Evolutionary conservation across 805 yeast genomes (phyloP).

Genomic region (Saccharomycopsis oosterbeekiorum): DNA sequence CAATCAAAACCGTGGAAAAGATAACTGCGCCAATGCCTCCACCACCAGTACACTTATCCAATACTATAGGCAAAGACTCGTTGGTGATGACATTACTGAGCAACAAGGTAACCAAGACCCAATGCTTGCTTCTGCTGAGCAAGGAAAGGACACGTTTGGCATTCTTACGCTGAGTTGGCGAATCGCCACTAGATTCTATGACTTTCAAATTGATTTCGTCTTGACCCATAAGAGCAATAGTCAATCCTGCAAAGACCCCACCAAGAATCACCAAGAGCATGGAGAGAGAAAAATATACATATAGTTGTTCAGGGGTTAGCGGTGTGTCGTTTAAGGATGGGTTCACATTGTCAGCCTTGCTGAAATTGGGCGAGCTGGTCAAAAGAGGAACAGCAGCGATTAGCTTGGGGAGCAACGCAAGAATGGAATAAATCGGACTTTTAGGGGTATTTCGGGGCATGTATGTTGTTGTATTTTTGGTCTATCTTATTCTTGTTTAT

Average conservation of each 20-base stretch:
- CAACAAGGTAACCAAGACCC: slow-evolving; percentile 87
- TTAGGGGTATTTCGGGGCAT: not conserved
- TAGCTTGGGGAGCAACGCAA: slow-evolving; percentile 11
- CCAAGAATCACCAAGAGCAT: slow-evolving; percentile 60
- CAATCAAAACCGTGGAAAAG: slow-evolving; percentile 85
- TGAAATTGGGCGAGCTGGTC: not conserved
- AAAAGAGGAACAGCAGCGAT: slow-evolving; percentile 9
- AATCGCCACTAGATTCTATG: slow-evolving; percentile 76
- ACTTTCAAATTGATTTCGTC: slow-evolving; percentile 93
- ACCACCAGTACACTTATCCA: slow-evolving; percentile 89
- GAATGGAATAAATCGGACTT: not conserved
- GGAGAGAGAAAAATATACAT: slow-evolving; percentile 43
- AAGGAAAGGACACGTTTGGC: slow-evolving; percentile 66
- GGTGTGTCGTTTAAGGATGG: not conserved
- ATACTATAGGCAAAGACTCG: slow-evolving; percentile 87
- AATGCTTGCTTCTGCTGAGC: slow-evolving; percentile 81
- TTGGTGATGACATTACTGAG: slow-evolving; percentile 85
- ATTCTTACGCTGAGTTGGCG: slow-evolving; percentile 45
- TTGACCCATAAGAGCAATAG: slow-evolving; percentile 96
- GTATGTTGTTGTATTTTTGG: no score
- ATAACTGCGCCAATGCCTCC: slow-evolving; percentile 98
- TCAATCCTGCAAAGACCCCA: slow-evolving; percentile 87
- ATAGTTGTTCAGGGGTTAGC: slow-evolving; percentile 26
- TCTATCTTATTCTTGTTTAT: no score
- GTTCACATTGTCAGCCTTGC: no score